phyloP scores from a whole-genome alignment of 73 alveolate species.

The Stentor roeselii region DNA sequence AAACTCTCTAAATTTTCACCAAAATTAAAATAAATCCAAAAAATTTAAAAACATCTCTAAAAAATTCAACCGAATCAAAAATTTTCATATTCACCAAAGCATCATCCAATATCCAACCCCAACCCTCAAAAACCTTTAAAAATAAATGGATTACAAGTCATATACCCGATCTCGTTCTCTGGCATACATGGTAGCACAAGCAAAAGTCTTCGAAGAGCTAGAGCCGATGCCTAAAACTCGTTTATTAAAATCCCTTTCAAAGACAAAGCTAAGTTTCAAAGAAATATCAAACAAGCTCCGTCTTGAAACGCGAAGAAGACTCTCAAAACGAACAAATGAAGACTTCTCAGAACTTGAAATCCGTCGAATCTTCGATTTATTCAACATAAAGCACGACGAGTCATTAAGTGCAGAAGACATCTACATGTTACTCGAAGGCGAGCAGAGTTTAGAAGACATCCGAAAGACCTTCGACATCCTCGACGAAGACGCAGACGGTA shows the following conservation, averaged over 20 bases:
- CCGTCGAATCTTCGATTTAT: background rate
- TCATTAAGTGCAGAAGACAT: background rate
- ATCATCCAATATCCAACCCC: too few species aligned
- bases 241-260: background rate
- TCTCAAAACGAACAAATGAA: background rate
- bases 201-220: background rate
- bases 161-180: background rate
- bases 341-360: background rate
- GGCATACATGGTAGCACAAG: background rate
- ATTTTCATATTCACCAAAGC: too few species aligned
- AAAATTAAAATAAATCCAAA: too few species aligned
- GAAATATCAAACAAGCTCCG: background rate
- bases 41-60: too few species aligned
- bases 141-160: background rate
- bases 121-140: too few species aligned
- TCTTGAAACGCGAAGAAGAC: background rate
- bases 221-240: conserved; percentile 14
- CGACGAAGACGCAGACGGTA: background rate
- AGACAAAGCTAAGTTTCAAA: background rate
- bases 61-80: too few species aligned
- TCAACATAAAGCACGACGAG: background rate
- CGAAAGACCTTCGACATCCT: background rate
- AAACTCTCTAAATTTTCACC: too few species aligned
- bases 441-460: background rate
- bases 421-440: background rate